phyloP scores from a whole-genome alignment of 257 asterid genomes.

The Voacanga thouarsii region DNA sequence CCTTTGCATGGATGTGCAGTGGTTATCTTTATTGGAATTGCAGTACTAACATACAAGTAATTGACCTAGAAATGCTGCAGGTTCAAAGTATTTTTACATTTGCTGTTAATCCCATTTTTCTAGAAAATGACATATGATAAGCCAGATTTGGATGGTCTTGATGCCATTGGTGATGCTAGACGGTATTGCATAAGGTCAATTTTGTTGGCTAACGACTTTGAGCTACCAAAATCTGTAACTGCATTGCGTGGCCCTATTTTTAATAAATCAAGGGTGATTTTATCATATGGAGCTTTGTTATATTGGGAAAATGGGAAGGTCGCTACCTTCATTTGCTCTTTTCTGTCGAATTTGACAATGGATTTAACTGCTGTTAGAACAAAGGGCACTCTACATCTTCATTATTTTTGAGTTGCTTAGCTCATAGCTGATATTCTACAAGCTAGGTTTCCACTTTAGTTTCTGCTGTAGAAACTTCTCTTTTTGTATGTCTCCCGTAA shows the following conservation, averaged over 20 bases:
- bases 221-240: slow-evolving; percentile 36
- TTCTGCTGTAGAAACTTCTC: too few relatives aligned
- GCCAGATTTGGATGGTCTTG: slow-evolving; percentile 48
- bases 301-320: slow-evolving; percentile 43
- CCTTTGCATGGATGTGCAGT: background rate
- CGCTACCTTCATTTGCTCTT: slow-evolving; percentile 63
- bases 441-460: too few relatives aligned
- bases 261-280: slow-evolving; percentile 36
- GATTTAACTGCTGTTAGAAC: slow-evolving; percentile 50
- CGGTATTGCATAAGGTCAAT: slow-evolving; percentile 39
- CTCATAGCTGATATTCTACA: too few relatives aligned
- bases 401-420: too few relatives aligned
- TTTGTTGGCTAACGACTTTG: slow-evolving; percentile 33
- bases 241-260: slow-evolving; percentile 31
- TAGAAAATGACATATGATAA: slow-evolving; percentile 36
- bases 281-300: slow-evolving; percentile 39
- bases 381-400: slow-evolving; percentile 49
- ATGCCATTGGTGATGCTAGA: slow-evolving; percentile 45
- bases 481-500: too few relatives aligned
- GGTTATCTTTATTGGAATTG: background rate
- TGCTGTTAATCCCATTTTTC: slow-evolving; percentile 28
- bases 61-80: slow-evolving; percentile 18
- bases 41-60: background rate
- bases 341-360: slow-evolving; percentile 46
- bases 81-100: slow-evolving; percentile 29